Evolutionary conservation across 176 grass and related monocot species (phyloP).

Genomic region (Bromus sterilis): DNA sequence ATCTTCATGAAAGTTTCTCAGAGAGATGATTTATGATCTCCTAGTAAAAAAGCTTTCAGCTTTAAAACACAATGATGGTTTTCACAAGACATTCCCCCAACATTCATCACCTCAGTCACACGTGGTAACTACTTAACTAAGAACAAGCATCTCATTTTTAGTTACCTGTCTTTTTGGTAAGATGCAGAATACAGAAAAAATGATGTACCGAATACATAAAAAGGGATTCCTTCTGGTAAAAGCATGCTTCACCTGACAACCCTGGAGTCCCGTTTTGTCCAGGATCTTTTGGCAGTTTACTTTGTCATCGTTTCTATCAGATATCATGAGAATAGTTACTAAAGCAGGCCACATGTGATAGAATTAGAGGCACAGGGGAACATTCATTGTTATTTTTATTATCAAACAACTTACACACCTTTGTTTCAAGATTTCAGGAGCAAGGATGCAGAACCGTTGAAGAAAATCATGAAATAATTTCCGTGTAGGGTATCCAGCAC

Average conservation of each 20-base stretch:
- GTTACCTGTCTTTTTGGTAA: neutral
- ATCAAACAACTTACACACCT: slow-evolving; percentile 36
- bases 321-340: slow-evolving; percentile 23
- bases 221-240: slow-evolving; percentile 9
- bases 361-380: neutral
- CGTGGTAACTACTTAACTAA: neutral
- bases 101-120: neutral
- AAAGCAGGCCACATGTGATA: neutral
- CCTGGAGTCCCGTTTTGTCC: slow-evolving; percentile 66
- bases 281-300: slow-evolving; percentile 70
- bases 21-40: neutral
- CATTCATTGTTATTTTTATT: neutral
- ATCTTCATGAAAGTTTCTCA: neutral
- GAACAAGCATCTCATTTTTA: neutral
- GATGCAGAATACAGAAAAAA: neutral
- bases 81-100: neutral
- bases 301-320: slow-evolving; percentile 69
- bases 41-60: neutral
- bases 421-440: slow-evolving; percentile 63
- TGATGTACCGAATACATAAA: neutral
- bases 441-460: slow-evolving; percentile 70
- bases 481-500: slow-evolving; percentile 94
- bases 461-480: slow-evolving; percentile 87
- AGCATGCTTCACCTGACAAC: slow-evolving; percentile 64
- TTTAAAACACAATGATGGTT: neutral